Percentiles rank a stretch among this genome's conserved stretches.
phyloP scores from a whole-genome alignment of 2,329 filamentous ascomycete species.

The Phialocephala subalpina region DNA sequence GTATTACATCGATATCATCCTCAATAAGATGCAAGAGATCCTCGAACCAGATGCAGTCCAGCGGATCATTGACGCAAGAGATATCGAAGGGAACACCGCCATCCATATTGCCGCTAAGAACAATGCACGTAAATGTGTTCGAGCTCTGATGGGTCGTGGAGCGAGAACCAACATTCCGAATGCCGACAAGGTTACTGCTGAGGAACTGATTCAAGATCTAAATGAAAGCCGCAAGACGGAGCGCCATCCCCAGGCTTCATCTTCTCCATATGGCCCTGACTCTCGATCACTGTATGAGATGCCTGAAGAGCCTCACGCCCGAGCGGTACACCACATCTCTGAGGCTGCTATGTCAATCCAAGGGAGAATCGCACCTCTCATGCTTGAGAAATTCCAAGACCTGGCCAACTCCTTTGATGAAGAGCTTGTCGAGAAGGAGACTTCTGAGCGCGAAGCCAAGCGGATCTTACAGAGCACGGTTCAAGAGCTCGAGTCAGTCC shows the following conservation, averaged over 20 bases:
- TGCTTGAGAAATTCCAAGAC: constrained; percentile 76
- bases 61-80: constrained; percentile 80
- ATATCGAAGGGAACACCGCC: constrained; percentile 89
- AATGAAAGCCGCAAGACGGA: constrained; percentile 65
- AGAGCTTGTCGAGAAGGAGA: constrained; percentile 77
- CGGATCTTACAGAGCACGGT: constrained; percentile 72
- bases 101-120: constrained; percentile 78
- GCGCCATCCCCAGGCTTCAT: constrained; percentile 72
- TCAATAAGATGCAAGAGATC: constrained; percentile 85
- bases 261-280: constrained; percentile 72
- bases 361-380: constrained; percentile 71
- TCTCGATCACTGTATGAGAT: constrained; percentile 48
- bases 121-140: constrained; percentile 88
- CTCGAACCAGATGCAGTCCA: constrained; percentile 81
- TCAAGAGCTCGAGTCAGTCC: constrained; percentile 68
- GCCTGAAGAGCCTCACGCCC: constrained; percentile 34
- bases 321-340: constrained; percentile 54
- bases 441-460: constrained; percentile 72
- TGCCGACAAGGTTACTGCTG: constrained; percentile 80
- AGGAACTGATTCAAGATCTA: constrained; percentile 80
- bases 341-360: constrained; percentile 75
- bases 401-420: constrained; percentile 76
- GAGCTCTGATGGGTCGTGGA: constrained; percentile 79
- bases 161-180: constrained; percentile 87
- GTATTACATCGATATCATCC: constrained; percentile 91